A percentile compares a stretch with the other conserved stretches of the same genome.
Conservation (phyloP, 169 alveolate species). For the Blepharisma undulans region DNA sequence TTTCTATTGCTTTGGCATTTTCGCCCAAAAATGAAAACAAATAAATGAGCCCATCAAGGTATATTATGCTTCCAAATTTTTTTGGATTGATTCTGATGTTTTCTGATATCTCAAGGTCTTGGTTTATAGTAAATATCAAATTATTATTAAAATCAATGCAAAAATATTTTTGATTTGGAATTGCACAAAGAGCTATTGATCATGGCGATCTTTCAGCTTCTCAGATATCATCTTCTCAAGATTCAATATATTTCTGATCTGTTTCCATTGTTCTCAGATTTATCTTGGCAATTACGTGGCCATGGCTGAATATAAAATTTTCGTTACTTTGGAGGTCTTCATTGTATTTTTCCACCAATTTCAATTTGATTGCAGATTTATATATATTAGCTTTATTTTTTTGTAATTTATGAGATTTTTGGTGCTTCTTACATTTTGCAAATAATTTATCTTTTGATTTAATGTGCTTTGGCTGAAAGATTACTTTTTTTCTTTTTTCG, state of each 20-base stretch:
- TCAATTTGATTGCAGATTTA: neutral
- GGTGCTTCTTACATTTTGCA: neutral
- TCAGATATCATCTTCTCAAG: too few species aligned
- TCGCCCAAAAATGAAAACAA: neutral
- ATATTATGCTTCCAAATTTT: neutral
- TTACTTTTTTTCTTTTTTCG: too few species aligned
- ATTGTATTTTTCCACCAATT: neutral
- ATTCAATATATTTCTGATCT: neutral
- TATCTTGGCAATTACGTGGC: neutral
- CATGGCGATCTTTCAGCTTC: too few species aligned
- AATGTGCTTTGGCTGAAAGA: neutral
- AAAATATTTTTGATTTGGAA: neutral
- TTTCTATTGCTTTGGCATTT: neutral
- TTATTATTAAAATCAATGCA: neutral
- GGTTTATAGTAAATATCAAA: neutral
- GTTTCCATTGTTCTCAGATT: neutral
- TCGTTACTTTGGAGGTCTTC: neutral
- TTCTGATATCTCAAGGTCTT: neutral
- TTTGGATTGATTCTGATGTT: neutral
- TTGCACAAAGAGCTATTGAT: neutral
- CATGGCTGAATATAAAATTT: too few species aligned
- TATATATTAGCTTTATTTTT: too few species aligned
- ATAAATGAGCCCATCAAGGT: neutral
- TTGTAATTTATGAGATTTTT: neutral
- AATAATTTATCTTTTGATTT: neutral